Conservation (phyloP, 805 yeast species). For the Barnettozyma sp. region DNA sequence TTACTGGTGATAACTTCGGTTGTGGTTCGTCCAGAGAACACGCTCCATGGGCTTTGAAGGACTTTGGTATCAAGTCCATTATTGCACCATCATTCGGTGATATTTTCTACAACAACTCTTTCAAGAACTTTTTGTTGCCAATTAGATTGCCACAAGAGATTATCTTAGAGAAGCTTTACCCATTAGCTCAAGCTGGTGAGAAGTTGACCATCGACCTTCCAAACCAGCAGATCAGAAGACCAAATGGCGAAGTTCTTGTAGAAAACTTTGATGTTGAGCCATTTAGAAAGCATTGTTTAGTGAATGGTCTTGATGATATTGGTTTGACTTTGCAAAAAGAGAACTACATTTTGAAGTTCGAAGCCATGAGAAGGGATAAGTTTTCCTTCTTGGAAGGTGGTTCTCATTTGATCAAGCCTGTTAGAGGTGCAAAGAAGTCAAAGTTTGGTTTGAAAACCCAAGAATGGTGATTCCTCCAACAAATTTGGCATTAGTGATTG, state of each 20-base stretch:
- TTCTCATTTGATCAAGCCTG: constrained; percentile 57
- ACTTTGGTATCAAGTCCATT: constrained; percentile 91
- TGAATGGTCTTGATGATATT: constrained; percentile 95
- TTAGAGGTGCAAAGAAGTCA: constrained; percentile 61
- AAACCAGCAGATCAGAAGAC: constrained; percentile 67
- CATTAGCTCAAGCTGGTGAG: constrained; percentile 67
- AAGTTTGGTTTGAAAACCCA: constrained; percentile 60
- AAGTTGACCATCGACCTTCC: constrained; percentile 77
- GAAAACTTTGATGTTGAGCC: constrained; percentile 81
- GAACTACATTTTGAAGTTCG: constrained; percentile 64
- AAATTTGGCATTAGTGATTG: no score
- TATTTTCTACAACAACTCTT: constrained; percentile 94
- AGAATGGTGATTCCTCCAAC: constrained; percentile 79
- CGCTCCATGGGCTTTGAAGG: constrained; percentile 99
- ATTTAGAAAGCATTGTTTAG: constrained; percentile 90
- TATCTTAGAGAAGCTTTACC: constrained; percentile 65
- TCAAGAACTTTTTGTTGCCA: constrained; percentile 92
- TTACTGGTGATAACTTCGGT: constrained; percentile 95
- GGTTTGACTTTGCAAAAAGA: constrained; percentile 92
- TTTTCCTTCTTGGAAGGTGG: constrained; percentile 95
- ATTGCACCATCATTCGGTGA: constrained; percentile 99
- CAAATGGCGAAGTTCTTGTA: constrained; percentile 66
- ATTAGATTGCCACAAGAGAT: constrained; percentile 80
- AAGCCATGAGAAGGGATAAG: constrained; percentile 64
- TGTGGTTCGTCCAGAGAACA: constrained; percentile 99